Percentiles rank a stretch among this genome's conserved stretches.
phyloP scores from a whole-genome alignment of 2,329 filamentous ascomycete genomes.

The Colletotrichum higginsianum region DNA sequence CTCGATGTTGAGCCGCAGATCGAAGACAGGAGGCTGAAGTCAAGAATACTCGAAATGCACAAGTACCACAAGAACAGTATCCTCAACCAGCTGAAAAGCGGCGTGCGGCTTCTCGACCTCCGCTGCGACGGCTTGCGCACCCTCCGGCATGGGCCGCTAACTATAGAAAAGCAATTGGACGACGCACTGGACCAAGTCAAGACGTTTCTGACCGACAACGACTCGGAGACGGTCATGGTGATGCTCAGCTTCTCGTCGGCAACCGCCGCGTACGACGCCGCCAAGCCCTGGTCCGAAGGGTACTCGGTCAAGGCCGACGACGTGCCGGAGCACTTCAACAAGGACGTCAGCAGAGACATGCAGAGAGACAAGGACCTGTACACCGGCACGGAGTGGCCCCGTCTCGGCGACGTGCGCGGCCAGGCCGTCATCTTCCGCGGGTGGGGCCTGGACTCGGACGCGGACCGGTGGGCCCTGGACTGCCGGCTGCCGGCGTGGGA shows the following conservation, averaged over 20 bases:
- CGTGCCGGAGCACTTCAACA: slow-evolving; percentile 5
- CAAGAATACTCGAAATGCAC: slow-evolving; percentile 3
- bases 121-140: background rate
- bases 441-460: background rate
- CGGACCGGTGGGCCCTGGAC: background rate
- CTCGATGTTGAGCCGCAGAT: background rate
- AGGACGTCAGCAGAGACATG: background rate
- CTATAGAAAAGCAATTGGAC: background rate
- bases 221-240: background rate
- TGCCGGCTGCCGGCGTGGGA: background rate
- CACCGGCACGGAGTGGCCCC: slow-evolving; percentile 17
- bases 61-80: slow-evolving; percentile 15
- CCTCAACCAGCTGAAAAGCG: slow-evolving; percentile 1
- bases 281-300: slow-evolving; percentile 11
- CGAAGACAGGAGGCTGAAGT: background rate
- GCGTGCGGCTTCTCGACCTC: slow-evolving; percentile 21
- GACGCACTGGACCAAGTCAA: slow-evolving; percentile 2
- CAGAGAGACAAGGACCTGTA: background rate
- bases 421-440: slow-evolving; percentile 17
- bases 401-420: slow-evolving; percentile 1
- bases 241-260: slow-evolving; percentile 20
- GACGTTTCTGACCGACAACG: background rate
- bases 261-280: background rate
- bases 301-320: background rate
- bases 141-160: slow-evolving; percentile 4